Base-by-base conservation (phyloP, 179 eudicot genomes). In the Vitellaria paradoxa region DNA sequence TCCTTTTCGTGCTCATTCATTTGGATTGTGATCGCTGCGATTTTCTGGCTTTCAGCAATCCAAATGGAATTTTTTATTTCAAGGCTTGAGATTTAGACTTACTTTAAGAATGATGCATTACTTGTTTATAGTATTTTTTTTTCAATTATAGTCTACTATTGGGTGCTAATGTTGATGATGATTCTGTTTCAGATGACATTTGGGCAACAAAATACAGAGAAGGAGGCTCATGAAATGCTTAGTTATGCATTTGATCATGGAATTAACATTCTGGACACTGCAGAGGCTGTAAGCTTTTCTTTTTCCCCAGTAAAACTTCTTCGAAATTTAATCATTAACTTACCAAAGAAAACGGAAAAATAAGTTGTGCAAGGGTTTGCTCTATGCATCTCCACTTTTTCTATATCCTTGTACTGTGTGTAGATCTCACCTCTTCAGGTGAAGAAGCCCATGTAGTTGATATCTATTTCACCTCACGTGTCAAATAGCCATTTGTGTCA, bases 151-250 rank as follows among this genome's bases (percentile, higher is more conserved):
- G 14, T 70, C 9, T 57, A 42, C 0, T n/a, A 15, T 46, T 72
- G 15, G 50, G 63, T 68, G 61, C 10, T 74, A 24, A 72, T 72
- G 40, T 37, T 80, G 55, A 55, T 63, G 23, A 49, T 64, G 68
- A 62, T 49, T 30, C 57, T 73, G 68, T 81, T 83, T 45, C 89
- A 95, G 99, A 93, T 96, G 99, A 93, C 99, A 55, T 96, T 88
- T 84, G 99, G 99, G 46, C 90, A 91, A 75, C 99, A 96, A 78
- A 96, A 93, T 74, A 90, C 99, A 61, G 99, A 96, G 87, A 93
- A 93, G 80, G 98, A 96, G 80, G 93, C 99, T 78, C 98, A 96
- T 73, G 93, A 93, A 46, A 90, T 91, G 50, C 96, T 96, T 70
- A 88, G 85, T 80, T 93, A 93, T 79, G 91, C 99, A 64, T 91